A percentile compares a stretch with the other conserved stretches of the same genome.
phyloP scores from a whole-genome alignment of 1,139 yeast species.

The Pneumocystis murina region DNA sequence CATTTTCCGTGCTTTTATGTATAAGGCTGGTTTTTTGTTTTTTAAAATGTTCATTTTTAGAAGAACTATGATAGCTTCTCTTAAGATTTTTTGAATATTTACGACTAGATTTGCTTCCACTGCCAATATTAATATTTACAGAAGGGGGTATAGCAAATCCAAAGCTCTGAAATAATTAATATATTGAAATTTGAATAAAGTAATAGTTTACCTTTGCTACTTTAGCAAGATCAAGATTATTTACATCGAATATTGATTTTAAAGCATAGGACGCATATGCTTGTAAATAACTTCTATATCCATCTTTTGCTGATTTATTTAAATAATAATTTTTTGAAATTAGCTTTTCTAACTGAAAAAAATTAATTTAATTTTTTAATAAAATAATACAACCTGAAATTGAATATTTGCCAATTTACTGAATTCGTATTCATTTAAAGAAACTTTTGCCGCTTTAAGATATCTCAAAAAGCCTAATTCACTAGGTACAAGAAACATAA shows the following conservation, averaged over 20 bases:
- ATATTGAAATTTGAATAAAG: background rate
- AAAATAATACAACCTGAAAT: conserved; percentile 33
- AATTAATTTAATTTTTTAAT: background rate
- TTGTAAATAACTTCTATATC: conserved; percentile 87
- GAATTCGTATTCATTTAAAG: conserved; percentile 90
- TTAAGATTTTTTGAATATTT: background rate
- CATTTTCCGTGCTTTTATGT: background rate
- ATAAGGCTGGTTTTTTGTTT: background rate
- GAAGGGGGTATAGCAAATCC: conserved; percentile 89
- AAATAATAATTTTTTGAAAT: conserved; percentile 86
- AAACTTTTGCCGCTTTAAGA: conserved; percentile 91
- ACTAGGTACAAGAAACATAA: conserved; percentile 86
- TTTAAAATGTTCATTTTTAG: background rate
- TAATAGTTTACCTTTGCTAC: conserved; percentile 56
- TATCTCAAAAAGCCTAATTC: conserved; percentile 91
- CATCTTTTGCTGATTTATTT: conserved; percentile 93
- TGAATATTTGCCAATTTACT: conserved; percentile 92
- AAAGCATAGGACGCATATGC: conserved; percentile 94
- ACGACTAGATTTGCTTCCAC: background rate
- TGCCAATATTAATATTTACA: conserved; percentile 85
- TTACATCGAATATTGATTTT: conserved; percentile 90
- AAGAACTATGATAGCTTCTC: background rate
- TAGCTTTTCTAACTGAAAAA: conserved; percentile 48
- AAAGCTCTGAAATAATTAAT: conserved; percentile 25
- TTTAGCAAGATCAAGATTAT: conserved; percentile 80